A percentile compares a stretch with the other conserved stretches of the same genome.
phyloP scores from a whole-genome alignment of 345 rosid genomes.

The Bretschneidera sinensis region DNA sequence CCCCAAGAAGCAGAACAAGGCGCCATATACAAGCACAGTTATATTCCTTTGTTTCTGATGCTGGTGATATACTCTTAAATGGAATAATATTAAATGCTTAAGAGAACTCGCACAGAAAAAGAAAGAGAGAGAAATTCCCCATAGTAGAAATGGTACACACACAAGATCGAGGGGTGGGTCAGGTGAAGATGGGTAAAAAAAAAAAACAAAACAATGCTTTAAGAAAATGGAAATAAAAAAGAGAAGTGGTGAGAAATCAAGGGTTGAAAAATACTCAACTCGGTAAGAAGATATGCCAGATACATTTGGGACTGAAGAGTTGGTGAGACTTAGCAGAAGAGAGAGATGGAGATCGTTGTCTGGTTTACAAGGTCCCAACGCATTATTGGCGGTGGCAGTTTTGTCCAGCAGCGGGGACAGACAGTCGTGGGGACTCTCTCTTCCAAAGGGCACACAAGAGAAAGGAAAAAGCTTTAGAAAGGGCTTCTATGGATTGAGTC shows the following conservation, averaged over 20 bases:
- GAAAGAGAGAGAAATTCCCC: not conserved
- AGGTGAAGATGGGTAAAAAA: slow-evolving; percentile 4
- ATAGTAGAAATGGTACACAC: not conserved
- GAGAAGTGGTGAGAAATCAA: slow-evolving; percentile 24
- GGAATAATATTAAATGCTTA: slow-evolving; percentile 40
- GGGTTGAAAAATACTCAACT: slow-evolving; percentile 18
- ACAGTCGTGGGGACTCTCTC: slow-evolving; percentile 62
- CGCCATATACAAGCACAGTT: slow-evolving; percentile 30
- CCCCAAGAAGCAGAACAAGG: slow-evolving; percentile 34
- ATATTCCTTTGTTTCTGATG: slow-evolving; percentile 29
- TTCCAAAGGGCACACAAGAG: slow-evolving; percentile 3
- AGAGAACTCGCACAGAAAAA: slow-evolving; percentile 19
- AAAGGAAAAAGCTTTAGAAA: slow-evolving; percentile 30
- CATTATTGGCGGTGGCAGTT: slow-evolving; percentile 74
- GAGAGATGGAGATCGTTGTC: slow-evolving; percentile 32
- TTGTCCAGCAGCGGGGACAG: slow-evolving; percentile 76
- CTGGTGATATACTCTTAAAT: slow-evolving; percentile 32
- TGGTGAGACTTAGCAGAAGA: slow-evolving; percentile 34
- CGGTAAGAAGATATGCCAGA: slow-evolving; percentile 11
- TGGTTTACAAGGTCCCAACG: slow-evolving; percentile 42
- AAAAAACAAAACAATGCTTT: slow-evolving; percentile 12
- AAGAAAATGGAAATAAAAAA: slow-evolving; percentile 14
- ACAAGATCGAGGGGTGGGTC: not conserved
- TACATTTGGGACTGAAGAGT: slow-evolving; percentile 26
- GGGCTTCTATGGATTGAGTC: slow-evolving; percentile 27